Evolutionary conservation across 352 stramenopile species (phyloP), one percentile per base, ranked within the genome.

Genomic region (Globisporangium sylvaticum): DNA sequence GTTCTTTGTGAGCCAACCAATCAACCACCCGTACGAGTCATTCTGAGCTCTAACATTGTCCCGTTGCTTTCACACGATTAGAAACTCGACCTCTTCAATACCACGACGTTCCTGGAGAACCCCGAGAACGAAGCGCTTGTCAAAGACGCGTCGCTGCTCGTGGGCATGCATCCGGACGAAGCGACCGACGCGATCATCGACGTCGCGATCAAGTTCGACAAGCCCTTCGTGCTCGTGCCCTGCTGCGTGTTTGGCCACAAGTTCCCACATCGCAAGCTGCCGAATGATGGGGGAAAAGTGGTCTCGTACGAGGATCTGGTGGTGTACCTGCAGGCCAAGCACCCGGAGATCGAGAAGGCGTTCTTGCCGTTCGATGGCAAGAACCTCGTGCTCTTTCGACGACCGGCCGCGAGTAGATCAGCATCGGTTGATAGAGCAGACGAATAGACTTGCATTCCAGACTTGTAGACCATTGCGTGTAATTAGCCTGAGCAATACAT

Each of bases 121-220:
- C 15, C 67, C 0, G 66, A 75, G 10, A 77, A 90, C 65, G 66
- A 76, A 8, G 15, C 73, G 29, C 87, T 94, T 0, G 66, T 98
- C 7, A 48, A 82, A 14, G 73, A 89, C 65, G 77, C 86, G 34
- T 96, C 90, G 4, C 59, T 97, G 29, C 80, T 98, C 34, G 71
- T 98, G 4, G 95, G 95, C 0, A 97, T 98, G 87, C 95, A 98
- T 67, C 94, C 95, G 20, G 96, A 99, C 71, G 91, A 96, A 68
- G 96, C 96, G 6, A 98, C 96, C 0, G 96, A 98, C 69, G 82
- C 87, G 4, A 98, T 98, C 69, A 82, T 98, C 2, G 91, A 98
- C 72, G 80, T 94, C 24, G 95, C 96, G 4, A 70, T 98, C 29
- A 58, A 77, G 56, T 89, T 93, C 67, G 71, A 87, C 63, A 98